phyloP scores from a whole-genome alignment of 2,329 filamentous ascomycete genomes.

The Cordyceps tenuipes region DNA sequence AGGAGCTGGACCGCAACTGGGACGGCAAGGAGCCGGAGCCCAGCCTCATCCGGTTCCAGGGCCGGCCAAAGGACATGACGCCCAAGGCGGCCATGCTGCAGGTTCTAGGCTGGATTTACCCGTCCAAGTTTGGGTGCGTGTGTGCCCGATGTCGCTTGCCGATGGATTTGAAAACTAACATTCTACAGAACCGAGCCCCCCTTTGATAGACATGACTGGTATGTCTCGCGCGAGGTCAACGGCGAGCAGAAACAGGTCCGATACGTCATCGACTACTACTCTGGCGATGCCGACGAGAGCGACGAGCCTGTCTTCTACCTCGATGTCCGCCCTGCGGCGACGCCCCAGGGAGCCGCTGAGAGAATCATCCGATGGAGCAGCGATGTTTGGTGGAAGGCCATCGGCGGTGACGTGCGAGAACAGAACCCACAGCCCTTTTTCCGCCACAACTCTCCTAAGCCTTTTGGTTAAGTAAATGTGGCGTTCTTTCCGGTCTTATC shows the following conservation, averaged over 20 bases:
- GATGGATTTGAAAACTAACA: conserved; percentile 13
- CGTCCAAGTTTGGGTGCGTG: conserved; percentile 65
- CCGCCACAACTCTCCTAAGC: conserved; percentile 17
- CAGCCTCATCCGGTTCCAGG: conserved; percentile 77
- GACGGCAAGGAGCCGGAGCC: conserved; percentile 53
- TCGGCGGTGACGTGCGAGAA: conserved; percentile 58
- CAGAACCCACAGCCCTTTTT: conserved; percentile 29
- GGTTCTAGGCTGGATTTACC: conserved; percentile 70
- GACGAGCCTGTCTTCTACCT: conserved; percentile 94
- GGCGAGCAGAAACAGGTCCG: conserved; percentile 69
- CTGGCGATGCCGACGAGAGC: conserved; percentile 68
- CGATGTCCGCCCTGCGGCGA: conserved; percentile 84
- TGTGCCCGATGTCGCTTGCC: rapidly evolving
- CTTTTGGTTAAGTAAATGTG: conserved; percentile 8
- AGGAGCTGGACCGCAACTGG: conserved; percentile 40
- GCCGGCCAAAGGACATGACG: conserved; percentile 78
- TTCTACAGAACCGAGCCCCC: conserved; percentile 62
- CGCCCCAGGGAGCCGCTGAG: conserved; percentile 72
- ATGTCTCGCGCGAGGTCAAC: conserved; percentile 63
- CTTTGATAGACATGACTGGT: conserved; percentile 98
- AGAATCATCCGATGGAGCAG: conserved; percentile 81
- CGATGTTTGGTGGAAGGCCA: conserved; percentile 88
- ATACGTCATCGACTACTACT: conserved; percentile 97
- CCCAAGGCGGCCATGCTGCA: conserved; percentile 85
- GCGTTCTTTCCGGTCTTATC: not conserved